These are phyloP conservation scores for Plenodomus lindquistii DNA, from an alignment of 2,329 filamentous ascomycete species.

Conservation along the genomic window DNA sequence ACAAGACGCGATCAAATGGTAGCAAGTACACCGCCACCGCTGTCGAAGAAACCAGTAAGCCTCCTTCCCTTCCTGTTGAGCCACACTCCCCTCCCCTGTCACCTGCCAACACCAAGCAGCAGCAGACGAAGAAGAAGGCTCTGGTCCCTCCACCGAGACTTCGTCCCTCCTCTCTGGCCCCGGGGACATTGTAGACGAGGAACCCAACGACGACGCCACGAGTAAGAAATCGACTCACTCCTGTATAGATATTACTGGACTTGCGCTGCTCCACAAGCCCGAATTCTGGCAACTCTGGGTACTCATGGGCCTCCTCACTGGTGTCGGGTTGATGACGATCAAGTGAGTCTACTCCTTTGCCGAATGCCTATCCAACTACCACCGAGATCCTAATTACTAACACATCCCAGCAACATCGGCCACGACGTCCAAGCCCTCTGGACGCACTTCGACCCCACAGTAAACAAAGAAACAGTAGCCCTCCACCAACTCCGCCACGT, in stretches of 20 bases:
- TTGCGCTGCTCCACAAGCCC: conserved; percentile 68
- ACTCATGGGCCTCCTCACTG: conserved; percentile 87
- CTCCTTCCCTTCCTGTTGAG: conserved; percentile 15
- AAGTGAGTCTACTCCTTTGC: conserved; percentile 66
- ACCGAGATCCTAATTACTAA: conserved; percentile 29
- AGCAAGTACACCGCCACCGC: conserved; percentile 47
- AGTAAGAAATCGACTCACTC: conserved; percentile 73
- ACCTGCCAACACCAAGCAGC: conserved; percentile 40
- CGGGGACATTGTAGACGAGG: conserved; percentile 52
- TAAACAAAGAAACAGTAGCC: conserved; percentile 74
- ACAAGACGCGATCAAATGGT: conserved; percentile 53
- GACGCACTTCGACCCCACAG: conserved; percentile 78
- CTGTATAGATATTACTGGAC: conserved; percentile 88
- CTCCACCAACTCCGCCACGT: conserved; percentile 88
- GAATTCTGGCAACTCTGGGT: conserved; percentile 92
- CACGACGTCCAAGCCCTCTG: conserved; percentile 87
- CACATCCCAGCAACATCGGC: conserved; percentile 77
- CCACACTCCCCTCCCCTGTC: conserved; percentile 19
- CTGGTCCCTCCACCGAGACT: conserved; percentile 67
- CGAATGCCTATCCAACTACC: not conserved
- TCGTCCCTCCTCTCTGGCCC: conserved; percentile 78
- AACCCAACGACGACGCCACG: conserved; percentile 46
- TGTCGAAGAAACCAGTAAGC: conserved; percentile 67
- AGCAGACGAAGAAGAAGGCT: conserved; percentile 41
- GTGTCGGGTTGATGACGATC: conserved; percentile 97